Evolutionary conservation across 257 asterid genomes (phyloP), one percentile per base, ranked within the genome.

Genomic region (Lycium barbarum): DNA sequence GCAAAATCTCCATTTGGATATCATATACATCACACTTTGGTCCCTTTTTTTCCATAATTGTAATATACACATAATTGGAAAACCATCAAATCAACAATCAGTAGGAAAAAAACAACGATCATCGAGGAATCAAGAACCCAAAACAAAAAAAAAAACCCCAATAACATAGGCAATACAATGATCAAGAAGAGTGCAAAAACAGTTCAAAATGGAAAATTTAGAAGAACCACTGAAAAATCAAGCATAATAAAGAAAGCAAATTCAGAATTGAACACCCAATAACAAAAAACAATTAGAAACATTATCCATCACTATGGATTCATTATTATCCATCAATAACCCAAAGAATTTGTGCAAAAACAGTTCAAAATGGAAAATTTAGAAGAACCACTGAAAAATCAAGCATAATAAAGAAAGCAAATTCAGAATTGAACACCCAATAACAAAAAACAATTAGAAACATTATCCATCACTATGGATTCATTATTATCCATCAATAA

Each of bases 61-160:
- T 7, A 53, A 70, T 38, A 26, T 7, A 76, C 43, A 76, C 45
- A 22, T 13, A 53, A 76, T 51, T 51, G 63, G 61, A 49, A 47
- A 76, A 22, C 81, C 63, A 76, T 22, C 8, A 51, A 76, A 76
- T 49, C 81, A 61, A 8, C 1, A 61, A n/a, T 61, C 68, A n/a
- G 68, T n/a, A 2, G 36, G 3, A 58, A 58, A 58, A 58, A 2
- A 59, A 26, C 33, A 26, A 26, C 1, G 33, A 26, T 26, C 33
- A 26, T 26, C 33, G 33, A 26, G 33, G 33, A 26, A 26, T 26
- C 33, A 26, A 26, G 33, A 26, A 26, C 33, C 33, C 33, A 26
- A 26, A 26, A 26, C 0, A 26, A 26, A 26, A 26, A 26, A 26
- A 26, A 26, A 26, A 26, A 26, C 0, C 33, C 33, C 33, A 26